phyloP scores from a whole-genome alignment of 495 filamentous ascomycete species.

The Aspergillus asperescens region DNA sequence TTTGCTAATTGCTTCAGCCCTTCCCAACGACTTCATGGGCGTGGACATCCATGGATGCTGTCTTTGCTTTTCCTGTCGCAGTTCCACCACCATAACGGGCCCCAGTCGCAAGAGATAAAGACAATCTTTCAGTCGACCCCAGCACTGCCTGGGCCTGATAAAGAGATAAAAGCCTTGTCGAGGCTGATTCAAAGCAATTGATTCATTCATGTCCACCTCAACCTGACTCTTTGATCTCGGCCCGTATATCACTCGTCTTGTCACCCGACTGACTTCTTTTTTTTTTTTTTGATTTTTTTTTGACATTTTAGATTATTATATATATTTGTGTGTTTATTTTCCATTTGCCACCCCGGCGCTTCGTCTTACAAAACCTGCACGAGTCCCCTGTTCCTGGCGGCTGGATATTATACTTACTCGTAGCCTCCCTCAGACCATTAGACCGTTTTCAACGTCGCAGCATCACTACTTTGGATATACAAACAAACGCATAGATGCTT shows the following conservation, averaged over 20 bases:
- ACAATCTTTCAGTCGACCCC: too few relatives aligned
- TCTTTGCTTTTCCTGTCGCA: background rate
- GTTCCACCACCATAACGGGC: background rate
- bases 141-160: background rate
- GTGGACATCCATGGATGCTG: too few relatives aligned
- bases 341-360: slow-evolving; percentile 9
- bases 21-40: too few relatives aligned
- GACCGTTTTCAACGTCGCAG: too few relatives aligned
- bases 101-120: background rate
- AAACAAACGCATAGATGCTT: background rate
- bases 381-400: slow-evolving; percentile 11
- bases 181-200: slow-evolving; percentile 6
- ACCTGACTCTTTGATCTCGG: background rate
- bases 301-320: background rate
- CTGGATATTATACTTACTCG: too few relatives aligned
- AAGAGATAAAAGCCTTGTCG: slow-evolving; percentile 6
- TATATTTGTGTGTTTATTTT: background rate
- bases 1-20: too few relatives aligned
- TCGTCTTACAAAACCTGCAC: slow-evolving; percentile 10
- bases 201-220: background rate
- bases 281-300: too few relatives aligned
- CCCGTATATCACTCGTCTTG: background rate
- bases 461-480: slow-evolving; percentile 3
- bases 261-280: too few relatives aligned
- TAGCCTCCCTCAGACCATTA: too few relatives aligned